Percentiles rank a stretch among this genome's conserved stretches.
Evolutionary conservation across 2,329 filamentous ascomycete species (phyloP).

Genomic region (Cladosporium sp.): DNA sequence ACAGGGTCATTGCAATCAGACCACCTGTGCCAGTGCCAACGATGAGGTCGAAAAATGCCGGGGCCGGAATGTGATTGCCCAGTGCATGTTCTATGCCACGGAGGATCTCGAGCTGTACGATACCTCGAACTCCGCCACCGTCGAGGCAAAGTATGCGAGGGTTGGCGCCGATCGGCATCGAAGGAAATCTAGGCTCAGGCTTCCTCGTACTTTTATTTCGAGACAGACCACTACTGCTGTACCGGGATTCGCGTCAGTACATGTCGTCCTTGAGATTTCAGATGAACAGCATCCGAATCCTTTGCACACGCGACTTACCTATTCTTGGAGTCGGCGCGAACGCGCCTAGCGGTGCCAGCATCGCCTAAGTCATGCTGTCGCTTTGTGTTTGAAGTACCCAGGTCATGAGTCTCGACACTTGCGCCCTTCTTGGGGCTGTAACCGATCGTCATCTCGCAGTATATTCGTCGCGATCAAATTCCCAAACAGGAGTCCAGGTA

Average conservation of each 20-base stretch:
- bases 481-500: not conserved
- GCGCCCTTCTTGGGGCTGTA: not conserved
- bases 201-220: slow-evolving; percentile 21
- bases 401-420: not conserved
- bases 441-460: not conserved
- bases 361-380: not conserved
- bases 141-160: slow-evolving; percentile 27
- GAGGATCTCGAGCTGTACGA: slow-evolving; percentile 44
- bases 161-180: slow-evolving; percentile 25
- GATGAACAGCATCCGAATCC: too few species aligned
- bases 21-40: slow-evolving; percentile 46
- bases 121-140: slow-evolving; percentile 45
- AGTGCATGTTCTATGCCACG: slow-evolving; percentile 38
- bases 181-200: slow-evolving; percentile 33
- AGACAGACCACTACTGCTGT: not conserved
- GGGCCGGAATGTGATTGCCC: slow-evolving; percentile 35
- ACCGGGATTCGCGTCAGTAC: not conserved
- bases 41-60: slow-evolving; percentile 48
- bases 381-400: not conserved
- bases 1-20: slow-evolving; percentile 42
- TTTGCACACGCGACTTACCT: not conserved
- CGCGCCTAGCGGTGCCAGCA: not conserved
- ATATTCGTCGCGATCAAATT: not conserved
- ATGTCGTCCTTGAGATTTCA: too few species aligned
- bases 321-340: not conserved